A percentile compares a stretch with the other conserved stretches of the same genome.
These are phyloP conservation scores for Conringia planisiliqua DNA, from an alignment of 345 rosid species.

Conservation along the genomic window DNA sequence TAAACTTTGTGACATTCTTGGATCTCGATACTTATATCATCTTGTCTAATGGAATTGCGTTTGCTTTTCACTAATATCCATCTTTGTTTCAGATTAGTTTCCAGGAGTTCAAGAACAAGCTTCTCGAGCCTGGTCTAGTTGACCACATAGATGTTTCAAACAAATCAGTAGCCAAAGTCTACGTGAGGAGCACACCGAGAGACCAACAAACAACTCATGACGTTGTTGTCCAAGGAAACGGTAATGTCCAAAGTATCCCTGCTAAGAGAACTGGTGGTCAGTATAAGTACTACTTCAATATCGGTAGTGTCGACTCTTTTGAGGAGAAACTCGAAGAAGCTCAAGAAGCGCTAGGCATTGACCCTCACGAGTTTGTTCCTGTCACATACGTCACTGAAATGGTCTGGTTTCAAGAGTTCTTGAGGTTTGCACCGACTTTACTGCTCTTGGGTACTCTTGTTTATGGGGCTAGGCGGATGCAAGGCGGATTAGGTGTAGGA, in stretches of 20 bases:
- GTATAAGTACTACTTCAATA: slow-evolving; percentile 72
- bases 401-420: slow-evolving; percentile 72
- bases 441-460: slow-evolving; percentile 67
- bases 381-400: slow-evolving; percentile 75
- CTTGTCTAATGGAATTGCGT: background rate
- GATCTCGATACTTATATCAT: background rate
- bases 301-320: slow-evolving; percentile 89
- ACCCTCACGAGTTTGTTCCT: slow-evolving; percentile 74
- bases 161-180: slow-evolving; percentile 90
- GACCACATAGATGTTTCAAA: slow-evolving; percentile 87
- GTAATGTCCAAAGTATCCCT: slow-evolving; percentile 27
- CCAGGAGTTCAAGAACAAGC: slow-evolving; percentile 94
- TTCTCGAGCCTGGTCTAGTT: slow-evolving; percentile 91
- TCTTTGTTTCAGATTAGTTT: slow-evolving; percentile 70
- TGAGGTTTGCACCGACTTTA: slow-evolving; percentile 78
- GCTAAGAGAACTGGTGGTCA: slow-evolving; percentile 52
- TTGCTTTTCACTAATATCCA: background rate
- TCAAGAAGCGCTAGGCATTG: slow-evolving; percentile 70
- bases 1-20: background rate
- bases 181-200: slow-evolving; percentile 51
- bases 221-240: slow-evolving; percentile 34
- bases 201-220: slow-evolving; percentile 46
- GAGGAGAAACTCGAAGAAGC: slow-evolving; percentile 97
- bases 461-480: slow-evolving; percentile 75
- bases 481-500: slow-evolving; percentile 81